Evolutionary conservation across 2,329 filamentous ascomycete species (phyloP), one percentile per base, ranked within the genome.

Genomic region (Colletotrichum salicis): DNA sequence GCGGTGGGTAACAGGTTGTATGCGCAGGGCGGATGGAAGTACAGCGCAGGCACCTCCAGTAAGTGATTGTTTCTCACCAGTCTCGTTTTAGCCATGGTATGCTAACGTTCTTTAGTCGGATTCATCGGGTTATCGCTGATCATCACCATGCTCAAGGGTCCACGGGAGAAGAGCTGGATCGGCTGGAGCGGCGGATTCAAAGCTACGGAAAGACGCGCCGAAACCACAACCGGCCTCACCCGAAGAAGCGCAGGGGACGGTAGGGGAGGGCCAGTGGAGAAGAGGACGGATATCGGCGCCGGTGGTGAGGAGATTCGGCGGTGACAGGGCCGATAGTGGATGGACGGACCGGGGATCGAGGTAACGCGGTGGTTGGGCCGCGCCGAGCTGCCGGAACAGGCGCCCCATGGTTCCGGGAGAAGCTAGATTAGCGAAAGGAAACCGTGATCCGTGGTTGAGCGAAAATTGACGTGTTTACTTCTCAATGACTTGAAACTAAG

Each of bases 1-100:
- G 85, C 88, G 1, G 88, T 89, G 5, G 88, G 89, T 0, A 89
- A 88, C 73, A 80, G 83, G 22, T 77, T 89, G 1, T 89, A 87
- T 68, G 86, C 86, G 0, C 76, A 82, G 35, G 86, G 87, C 1
- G 87, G 87, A 0, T 89, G 87, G 87, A 80, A 77, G 8, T 84
- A 81, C 72, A 88, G 86, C 66, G 84, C 85, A 0, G 81, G 80
- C 8, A 82, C 80, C 54, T 83, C 82, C 31, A 80, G 81, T 82
- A 70, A 75, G 80, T 79, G 54, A 48, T 56, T 15, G 1, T 2
- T 3, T 8, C 8, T 35, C 15, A 11, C 11, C 3, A 6, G 8
- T 31, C 10, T 15, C 6, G 24, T 31, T 24, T 1, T 24, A 24
- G 15, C 22, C 7, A 6, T 13, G 52, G 12, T 8, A 62, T 45